phyloP scores from a whole-genome alignment of 2,329 filamentous ascomycete species.

The Mycogone perniciosa region DNA sequence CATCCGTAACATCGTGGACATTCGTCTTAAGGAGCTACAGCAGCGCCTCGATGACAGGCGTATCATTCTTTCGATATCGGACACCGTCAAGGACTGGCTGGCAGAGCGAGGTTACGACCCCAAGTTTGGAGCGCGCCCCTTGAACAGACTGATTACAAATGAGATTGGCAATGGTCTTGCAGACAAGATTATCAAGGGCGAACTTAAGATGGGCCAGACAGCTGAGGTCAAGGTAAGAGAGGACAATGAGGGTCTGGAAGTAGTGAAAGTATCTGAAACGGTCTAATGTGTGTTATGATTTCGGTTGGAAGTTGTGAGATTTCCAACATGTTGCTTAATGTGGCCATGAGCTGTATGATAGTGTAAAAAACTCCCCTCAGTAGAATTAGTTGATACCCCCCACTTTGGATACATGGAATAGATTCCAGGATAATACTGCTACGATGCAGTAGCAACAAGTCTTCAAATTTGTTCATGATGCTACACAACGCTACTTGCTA shows the following conservation, averaged over 20 bases:
- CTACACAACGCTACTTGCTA: no score
- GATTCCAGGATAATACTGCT: neutral
- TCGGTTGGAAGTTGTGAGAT: no score
- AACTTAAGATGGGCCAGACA: conserved; percentile 67
- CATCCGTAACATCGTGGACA: conserved; percentile 88
- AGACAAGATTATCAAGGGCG: conserved; percentile 83
- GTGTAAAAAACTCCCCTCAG: conserved; percentile 6
- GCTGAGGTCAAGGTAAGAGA: conserved; percentile 65
- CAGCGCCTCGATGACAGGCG: conserved; percentile 75
- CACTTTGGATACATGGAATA: neutral
- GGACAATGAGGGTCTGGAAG: conserved; percentile 51
- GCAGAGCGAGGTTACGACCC: conserved; percentile 87
- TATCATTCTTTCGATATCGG: conserved; percentile 66
- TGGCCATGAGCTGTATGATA: neutral
- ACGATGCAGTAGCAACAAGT: no score
- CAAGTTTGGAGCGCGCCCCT: conserved; percentile 79
- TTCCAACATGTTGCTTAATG: no score
- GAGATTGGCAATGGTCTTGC: conserved; percentile 85
- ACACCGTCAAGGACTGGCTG: conserved; percentile 76
- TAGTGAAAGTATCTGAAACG: conserved; percentile 27
- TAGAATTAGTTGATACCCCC: conserved; percentile 10
- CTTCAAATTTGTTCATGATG: no score
- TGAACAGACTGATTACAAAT: conserved; percentile 85
- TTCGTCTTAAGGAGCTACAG: conserved; percentile 80
- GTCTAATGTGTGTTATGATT: neutral